Conservation (phyloP, 2,329 filamentous ascomycete genomes). For the Aspergillus uvarum region DNA sequence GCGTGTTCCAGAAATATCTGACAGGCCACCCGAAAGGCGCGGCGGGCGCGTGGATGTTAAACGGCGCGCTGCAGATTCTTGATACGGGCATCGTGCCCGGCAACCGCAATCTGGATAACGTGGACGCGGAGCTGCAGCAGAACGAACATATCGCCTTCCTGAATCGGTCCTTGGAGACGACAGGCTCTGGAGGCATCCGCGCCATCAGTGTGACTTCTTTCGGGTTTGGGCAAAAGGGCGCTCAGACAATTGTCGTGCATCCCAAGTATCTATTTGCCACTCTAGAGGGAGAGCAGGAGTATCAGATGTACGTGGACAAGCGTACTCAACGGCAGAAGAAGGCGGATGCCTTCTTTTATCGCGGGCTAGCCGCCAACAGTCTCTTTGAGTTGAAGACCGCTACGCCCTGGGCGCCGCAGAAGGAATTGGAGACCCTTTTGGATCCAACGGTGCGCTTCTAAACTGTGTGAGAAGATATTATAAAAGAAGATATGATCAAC, state of each 20-base stretch:
- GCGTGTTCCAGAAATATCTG: conserved; percentile 97
- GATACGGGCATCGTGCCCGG: conserved; percentile 88
- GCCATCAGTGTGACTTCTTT: conserved; percentile 1
- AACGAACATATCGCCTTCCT: conserved; percentile 65
- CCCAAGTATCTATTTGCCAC: conserved; percentile 1
- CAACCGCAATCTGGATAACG: conserved; percentile 94
- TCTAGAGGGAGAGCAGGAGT: background rate
- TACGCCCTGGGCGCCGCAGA: background rate
- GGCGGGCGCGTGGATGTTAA: conserved; percentile 97
- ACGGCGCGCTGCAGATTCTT: conserved; percentile 89
- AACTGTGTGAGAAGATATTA: no score
- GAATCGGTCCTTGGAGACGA: background rate
- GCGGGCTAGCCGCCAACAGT: background rate
- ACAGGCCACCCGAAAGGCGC: conserved; percentile 97
- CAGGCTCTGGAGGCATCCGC: background rate
- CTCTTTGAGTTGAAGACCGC: background rate
- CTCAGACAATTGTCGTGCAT: background rate
- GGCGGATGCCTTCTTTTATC: background rate
- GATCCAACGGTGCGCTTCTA: background rate
- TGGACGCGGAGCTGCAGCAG: conserved; percentile 89
- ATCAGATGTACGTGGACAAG: background rate
- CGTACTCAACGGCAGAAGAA: background rate
- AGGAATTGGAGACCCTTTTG: background rate
- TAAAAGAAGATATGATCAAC: background rate
- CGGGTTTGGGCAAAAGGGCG: conserved; percentile 3